Percentiles rank a stretch among this genome's conserved stretches.
These are phyloP conservation scores for Mycena alexandri DNA, from an alignment of 768 basidiomycete species.

Conservation along the genomic window DNA sequence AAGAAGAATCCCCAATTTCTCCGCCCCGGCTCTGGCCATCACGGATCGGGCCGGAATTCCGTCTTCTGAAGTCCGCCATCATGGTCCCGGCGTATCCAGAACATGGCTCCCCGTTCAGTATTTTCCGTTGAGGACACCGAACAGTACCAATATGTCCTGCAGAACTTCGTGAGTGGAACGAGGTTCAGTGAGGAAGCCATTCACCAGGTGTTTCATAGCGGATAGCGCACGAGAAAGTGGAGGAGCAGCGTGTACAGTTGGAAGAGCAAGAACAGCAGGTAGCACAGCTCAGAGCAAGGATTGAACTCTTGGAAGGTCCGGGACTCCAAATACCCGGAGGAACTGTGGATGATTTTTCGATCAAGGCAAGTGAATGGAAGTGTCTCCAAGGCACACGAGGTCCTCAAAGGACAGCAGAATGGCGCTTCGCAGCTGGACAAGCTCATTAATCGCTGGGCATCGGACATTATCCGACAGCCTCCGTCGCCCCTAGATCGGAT, in stretches of 20 bases:
- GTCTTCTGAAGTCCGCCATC: neutral
- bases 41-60: neutral
- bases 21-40: too few species aligned
- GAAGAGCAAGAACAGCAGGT: conserved; percentile 89
- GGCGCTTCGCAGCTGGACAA: conserved; percentile 86
- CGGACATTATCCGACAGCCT: conserved; percentile 73
- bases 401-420: conserved; percentile 61
- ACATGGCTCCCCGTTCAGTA: conserved; percentile 19
- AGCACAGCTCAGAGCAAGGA: conserved; percentile 76
- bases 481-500: conserved; percentile 66
- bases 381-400: conserved; percentile 22
- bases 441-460: conserved; percentile 89
- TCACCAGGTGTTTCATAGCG: conserved; percentile 57
- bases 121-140: conserved; percentile 53
- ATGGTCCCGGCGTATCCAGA: neutral
- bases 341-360: conserved; percentile 89
- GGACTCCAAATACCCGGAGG: conserved; percentile 59
- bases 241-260: conserved; percentile 81
- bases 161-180: conserved; percentile 74
- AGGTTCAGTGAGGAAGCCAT: neutral
- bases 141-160: conserved; percentile 86
- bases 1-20: too few species aligned
- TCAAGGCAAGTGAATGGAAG: conserved; percentile 68
- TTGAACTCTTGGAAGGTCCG: conserved; percentile 77
- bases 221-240: conserved; percentile 91